These are phyloP conservation scores for Daldinia sp. DNA, from an alignment of 2,329 filamentous ascomycete genomes.

Conservation along the genomic window DNA sequence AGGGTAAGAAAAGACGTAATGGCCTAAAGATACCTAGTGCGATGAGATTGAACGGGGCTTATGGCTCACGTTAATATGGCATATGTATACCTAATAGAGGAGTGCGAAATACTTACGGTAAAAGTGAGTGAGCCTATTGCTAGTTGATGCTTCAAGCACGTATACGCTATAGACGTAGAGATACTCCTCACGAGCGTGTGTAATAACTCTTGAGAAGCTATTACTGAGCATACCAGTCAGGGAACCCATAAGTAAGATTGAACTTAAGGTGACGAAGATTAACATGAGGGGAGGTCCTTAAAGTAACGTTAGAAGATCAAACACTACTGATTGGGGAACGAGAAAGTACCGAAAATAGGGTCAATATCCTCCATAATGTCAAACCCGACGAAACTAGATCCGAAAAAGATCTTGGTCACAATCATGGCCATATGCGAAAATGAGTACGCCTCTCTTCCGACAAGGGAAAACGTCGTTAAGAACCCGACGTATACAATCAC, in stretches of 20 bases:
- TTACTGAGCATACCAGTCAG: slow-evolving; percentile 81
- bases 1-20: slow-evolving; percentile 71
- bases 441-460: slow-evolving; percentile 74
- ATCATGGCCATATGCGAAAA: slow-evolving; percentile 77
- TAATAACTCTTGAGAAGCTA: slow-evolving; percentile 72
- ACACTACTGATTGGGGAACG: neutral
- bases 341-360: slow-evolving; percentile 56
- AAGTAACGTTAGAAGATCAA: slow-evolving; percentile 19
- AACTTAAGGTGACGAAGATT: slow-evolving; percentile 79
- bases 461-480: slow-evolving; percentile 82
- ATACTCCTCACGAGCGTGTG: slow-evolving; percentile 76
- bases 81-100: neutral
- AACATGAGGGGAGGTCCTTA: slow-evolving; percentile 68
- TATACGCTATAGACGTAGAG: slow-evolving; percentile 77
- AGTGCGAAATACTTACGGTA: slow-evolving; percentile 54
- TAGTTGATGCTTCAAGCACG: slow-evolving; percentile 72
- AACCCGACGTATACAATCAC: slow-evolving; percentile 87
- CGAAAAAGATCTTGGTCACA: slow-evolving; percentile 82
- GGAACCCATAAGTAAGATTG: slow-evolving; percentile 80
- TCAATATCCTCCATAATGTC: slow-evolving; percentile 70
- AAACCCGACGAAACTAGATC: slow-evolving; percentile 78
- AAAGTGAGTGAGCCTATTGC: slow-evolving; percentile 73
- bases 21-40: slow-evolving; percentile 77
- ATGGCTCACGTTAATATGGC: neutral
- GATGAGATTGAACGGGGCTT: slow-evolving; percentile 74